Evolutionary conservation across 2,329 filamentous ascomycete genomes (phyloP).

Genomic region (Fusarium paranaense): DNA sequence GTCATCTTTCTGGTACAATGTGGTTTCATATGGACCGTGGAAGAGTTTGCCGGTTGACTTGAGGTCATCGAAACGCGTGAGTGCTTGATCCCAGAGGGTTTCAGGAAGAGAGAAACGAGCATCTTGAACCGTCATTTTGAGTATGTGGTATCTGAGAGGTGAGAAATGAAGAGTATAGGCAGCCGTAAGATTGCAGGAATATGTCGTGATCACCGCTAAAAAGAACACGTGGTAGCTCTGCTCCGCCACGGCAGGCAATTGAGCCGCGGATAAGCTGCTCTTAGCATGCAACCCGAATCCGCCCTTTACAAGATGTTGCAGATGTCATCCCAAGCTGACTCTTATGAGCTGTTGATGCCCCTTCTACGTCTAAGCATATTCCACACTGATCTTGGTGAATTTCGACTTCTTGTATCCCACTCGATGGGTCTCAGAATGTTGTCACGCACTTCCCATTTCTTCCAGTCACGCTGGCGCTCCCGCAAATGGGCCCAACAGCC

Average conservation of each 20-base stretch:
- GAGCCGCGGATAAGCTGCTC: neutral
- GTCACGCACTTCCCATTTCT: neutral
- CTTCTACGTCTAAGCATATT: neutral
- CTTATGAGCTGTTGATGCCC: neutral
- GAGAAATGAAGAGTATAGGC: neutral
- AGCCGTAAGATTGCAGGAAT: neutral
- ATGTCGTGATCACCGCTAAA: neutral
- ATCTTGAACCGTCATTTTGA: neutral
- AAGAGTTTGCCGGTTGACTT: neutral
- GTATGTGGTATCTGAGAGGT: neutral
- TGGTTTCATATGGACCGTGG: neutral
- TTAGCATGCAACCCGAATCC: neutral
- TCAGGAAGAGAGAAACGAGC: neutral
- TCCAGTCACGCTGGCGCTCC: neutral
- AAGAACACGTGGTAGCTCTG: neutral
- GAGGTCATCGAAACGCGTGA: neutral
- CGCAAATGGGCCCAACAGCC: neutral
- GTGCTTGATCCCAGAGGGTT: neutral
- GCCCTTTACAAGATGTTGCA: neutral
- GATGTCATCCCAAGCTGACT: neutral
- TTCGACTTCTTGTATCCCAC: neutral
- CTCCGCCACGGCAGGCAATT: neutral
- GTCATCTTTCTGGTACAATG: neutral
- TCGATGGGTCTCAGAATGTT: fast-evolving
- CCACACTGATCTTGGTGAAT: neutral